A percentile compares a stretch with the other conserved stretches of the same genome.
These are phyloP conservation scores for Pascua sp. DNA, from an alignment of 1,284 basidiomycete genomes.

Conservation along the genomic window DNA sequence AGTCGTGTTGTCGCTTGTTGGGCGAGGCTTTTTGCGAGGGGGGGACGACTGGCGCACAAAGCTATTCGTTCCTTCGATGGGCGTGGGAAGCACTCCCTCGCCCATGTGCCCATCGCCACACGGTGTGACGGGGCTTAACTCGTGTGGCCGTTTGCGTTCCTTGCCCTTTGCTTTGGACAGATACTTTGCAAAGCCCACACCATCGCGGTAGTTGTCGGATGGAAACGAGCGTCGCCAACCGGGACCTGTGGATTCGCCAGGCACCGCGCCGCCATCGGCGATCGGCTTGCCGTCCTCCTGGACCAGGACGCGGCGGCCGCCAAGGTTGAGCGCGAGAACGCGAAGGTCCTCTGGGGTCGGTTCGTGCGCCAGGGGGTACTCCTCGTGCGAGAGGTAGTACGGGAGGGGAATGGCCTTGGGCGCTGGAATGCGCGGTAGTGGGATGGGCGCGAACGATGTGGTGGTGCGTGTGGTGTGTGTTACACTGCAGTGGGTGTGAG, in stretches of 20 bases:
- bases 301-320: slow-evolving; percentile 38
- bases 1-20: slow-evolving; percentile 11
- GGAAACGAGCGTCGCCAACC: slow-evolving; percentile 28
- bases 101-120: too few relatives aligned
- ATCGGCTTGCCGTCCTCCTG: slow-evolving; percentile 33
- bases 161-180: slow-evolving; percentile 23
- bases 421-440: slow-evolving; percentile 39
- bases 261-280: neutral
- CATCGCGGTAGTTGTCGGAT: slow-evolving; percentile 16
- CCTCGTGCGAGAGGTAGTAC: slow-evolving; percentile 24
- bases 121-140: slow-evolving; percentile 8
- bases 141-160: slow-evolving; percentile 37
- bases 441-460: slow-evolving; percentile 44
- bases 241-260: slow-evolving; percentile 10
- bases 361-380: slow-evolving; percentile 42
- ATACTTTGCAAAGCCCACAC: slow-evolving; percentile 25
- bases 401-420: slow-evolving; percentile 34
- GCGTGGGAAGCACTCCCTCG: too few relatives aligned
- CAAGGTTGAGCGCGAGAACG: slow-evolving; percentile 40
- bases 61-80: neutral
- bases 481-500: slow-evolving; percentile 7
- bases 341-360: slow-evolving; percentile 43
- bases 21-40: slow-evolving; percentile 42
- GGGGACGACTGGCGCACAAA: slow-evolving; percentile 19
- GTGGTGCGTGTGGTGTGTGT: slow-evolving; percentile 29